Evolutionary conservation across 441 rosid species (phyloP), one percentile per base, ranked within the genome.

Genomic region (Corymbia calophylla): DNA sequence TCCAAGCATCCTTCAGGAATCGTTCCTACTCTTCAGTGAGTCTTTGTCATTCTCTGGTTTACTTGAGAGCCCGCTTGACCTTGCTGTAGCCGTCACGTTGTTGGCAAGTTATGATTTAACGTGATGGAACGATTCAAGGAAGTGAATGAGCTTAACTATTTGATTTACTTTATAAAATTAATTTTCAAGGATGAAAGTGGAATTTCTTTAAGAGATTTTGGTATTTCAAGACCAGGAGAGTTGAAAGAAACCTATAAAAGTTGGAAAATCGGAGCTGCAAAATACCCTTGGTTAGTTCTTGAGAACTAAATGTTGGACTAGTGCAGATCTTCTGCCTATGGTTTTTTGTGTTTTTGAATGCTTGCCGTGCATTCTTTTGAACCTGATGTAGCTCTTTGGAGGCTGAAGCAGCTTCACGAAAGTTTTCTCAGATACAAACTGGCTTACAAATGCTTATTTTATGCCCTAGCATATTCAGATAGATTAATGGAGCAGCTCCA

Each of bases 1-100:
- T 66, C 90, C 27, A 89, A 86, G 88, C 90, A 89, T 89, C 90
- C 90, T 51, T 89, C 90, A 3, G 90, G 90, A 51, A 89, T 89
- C 53, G 88, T 89, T 66, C 90, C 90, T 6, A 89, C 90, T 66
- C 84, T 89, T 13, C 90, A 89, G 90, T 89, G 90, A 89, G 90
- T 89, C 88, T 86, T 73, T 77, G 51, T 77, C 84, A 12, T 39
- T 6, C 9, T 73, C 82, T 73, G 49, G 82, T 77, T 77, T 77
- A 39, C 51, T 39, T 23, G 51, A 44, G 84, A 77, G 84, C 84
- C 82, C n/a, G 84, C 0, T 39, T 6, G 51, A 77, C 9, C 17
- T 39, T 6, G 84, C 84, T 77, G 84, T 77, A 11, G 51, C 51
- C 25, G 64, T 77, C 44, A 39, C 44, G 44, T 39, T 39, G 44